Evolutionary conservation across 441 rosid genomes (phyloP), one percentile per base, ranked within the genome.

Genomic region (Pelargonium fulgidum): DNA sequence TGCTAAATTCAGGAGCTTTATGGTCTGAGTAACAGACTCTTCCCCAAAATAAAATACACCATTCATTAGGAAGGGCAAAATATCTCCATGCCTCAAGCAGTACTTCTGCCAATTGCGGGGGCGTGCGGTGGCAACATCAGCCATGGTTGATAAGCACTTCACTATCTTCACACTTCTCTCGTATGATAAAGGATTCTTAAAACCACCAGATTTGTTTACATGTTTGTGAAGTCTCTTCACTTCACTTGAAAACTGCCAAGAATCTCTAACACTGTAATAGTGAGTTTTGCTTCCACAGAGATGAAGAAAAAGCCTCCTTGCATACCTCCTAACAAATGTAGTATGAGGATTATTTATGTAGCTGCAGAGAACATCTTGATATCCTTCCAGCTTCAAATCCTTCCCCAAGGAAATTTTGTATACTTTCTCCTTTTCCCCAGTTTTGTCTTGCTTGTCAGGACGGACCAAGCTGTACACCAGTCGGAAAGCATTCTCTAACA

Each of bases 61-160:
- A 84, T 85, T 87, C 82, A 91, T 83, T 71, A 93, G 77, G 78
- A 88, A 93, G 58, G 98, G 87, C 79, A 96, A 79, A 69, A 90
- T 88, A 79, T 96, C 97, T 65, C 79, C 89, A 81, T 90, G 97
- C 81, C 84, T 93, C 83, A 89, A 83, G 81, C 99, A 93, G 73
- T 91, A 93, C 83, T 93, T 93, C 82, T 96, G 99, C 99, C 99
- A 96, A 81, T 96, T 96, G 50, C 96, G 92, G 69, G 99, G 99
- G 73, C 99, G 85, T n/a, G 96, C 85, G 66, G 84, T 82, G 67
- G 98, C 99, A 69, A 91, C 99, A 83, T 96, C 99, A 73, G 89
- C 97, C 87, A 91, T 96, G 52, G 93, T 85, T 70, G 96, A 87
- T 74, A 96, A 87, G 82, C 96, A 92, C 81, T 87, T 96, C 52